phyloP scores from a whole-genome alignment of 1,139 yeast species.

The Yamadazyma oceani region DNA sequence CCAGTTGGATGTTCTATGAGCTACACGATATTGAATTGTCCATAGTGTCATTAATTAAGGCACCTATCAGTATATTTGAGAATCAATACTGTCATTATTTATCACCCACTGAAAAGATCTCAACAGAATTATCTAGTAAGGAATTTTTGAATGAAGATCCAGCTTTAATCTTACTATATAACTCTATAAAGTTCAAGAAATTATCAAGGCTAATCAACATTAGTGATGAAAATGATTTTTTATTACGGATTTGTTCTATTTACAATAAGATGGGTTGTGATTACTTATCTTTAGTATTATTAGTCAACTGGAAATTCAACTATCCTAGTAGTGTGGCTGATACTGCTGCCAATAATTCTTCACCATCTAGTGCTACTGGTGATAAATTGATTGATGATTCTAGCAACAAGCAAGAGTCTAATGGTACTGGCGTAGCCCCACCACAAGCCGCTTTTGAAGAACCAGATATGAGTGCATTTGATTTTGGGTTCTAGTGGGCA shows the following conservation, averaged over 20 bases:
- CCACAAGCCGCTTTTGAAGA: conserved; percentile 59
- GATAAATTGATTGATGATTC: conserved; percentile 4
- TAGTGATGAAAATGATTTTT: conserved; percentile 57
- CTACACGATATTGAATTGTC: conserved; percentile 51
- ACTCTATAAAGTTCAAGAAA: conserved; percentile 52
- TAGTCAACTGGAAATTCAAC: conserved; percentile 69
- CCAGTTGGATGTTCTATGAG: conserved; percentile 82
- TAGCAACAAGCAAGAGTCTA: conserved; percentile 5
- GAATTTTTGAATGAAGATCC: conserved; percentile 79
- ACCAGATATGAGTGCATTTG: conserved; percentile 80
- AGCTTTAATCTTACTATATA: conserved; percentile 65
- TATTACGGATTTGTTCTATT: conserved; percentile 62
- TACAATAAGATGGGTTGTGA: conserved; percentile 93
- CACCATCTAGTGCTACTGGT: neutral
- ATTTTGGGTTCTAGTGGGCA: conserved; percentile 52
- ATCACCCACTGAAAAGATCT: neutral
- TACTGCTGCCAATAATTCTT: neutral
- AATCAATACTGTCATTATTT: conserved; percentile 23
- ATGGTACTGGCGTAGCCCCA: conserved; percentile 26
- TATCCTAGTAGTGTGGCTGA: conserved; percentile 12
- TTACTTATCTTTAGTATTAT: conserved; percentile 60
- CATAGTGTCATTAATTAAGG: conserved; percentile 62
- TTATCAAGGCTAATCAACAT: conserved; percentile 2
- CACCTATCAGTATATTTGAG: conserved; percentile 48
- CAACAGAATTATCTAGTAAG: conserved; percentile 27